These are phyloP conservation scores for Silene noctiflora DNA, from an alignment of 179 eudicot genomes.

Conservation along the genomic window DNA sequence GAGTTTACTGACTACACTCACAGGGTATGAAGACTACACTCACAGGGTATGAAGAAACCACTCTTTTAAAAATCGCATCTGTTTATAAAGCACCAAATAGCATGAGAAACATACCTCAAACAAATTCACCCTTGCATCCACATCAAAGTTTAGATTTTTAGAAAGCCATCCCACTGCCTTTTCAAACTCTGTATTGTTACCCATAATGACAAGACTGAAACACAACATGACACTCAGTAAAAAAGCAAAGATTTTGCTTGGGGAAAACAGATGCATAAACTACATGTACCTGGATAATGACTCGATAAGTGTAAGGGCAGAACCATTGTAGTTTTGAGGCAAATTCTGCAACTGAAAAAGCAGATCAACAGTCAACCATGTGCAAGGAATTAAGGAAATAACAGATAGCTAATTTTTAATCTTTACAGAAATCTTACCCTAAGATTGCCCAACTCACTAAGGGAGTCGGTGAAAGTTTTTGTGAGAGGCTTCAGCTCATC, in stretches of 20 bases:
- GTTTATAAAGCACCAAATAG: background rate
- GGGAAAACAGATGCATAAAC: constrained; percentile 7
- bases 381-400: background rate
- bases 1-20: background rate
- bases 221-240: background rate
- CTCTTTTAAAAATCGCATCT: background rate
- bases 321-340: constrained; percentile 79
- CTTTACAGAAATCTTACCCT: constrained; percentile 38
- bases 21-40: background rate
- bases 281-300: constrained; percentile 77
- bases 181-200: constrained; percentile 82
- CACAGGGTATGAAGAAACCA: background rate
- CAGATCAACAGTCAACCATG: constrained; percentile 22
- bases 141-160: constrained; percentile 72
- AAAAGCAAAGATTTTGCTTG: constrained; percentile 4
- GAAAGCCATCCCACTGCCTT: constrained; percentile 86
- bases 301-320: constrained; percentile 87
- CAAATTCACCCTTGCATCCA: constrained; percentile 87
- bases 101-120: constrained; percentile 63
- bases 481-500: constrained; percentile 93
- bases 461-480: constrained; percentile 73
- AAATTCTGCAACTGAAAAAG: constrained; percentile 67
- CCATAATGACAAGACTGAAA: constrained; percentile 81
- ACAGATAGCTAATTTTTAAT: constrained; percentile 14
- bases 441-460: constrained; percentile 88